phyloP scores from a whole-genome alignment of 164 flowering plant species.

The Litsea cubeba region DNA sequence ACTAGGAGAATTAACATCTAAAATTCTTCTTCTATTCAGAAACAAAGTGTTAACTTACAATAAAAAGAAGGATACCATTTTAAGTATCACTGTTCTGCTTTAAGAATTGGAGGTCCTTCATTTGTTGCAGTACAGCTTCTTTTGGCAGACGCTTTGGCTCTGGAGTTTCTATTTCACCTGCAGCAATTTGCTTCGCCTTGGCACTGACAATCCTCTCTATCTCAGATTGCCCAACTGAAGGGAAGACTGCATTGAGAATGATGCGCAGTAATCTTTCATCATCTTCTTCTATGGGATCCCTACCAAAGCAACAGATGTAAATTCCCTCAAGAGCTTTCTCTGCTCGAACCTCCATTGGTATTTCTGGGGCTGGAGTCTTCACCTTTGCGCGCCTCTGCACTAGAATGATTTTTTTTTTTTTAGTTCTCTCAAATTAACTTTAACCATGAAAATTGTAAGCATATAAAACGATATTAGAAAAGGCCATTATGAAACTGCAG shows the following conservation, averaged over 20 bases:
- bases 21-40: neutral
- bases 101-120: slow-evolving; percentile 87
- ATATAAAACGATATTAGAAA: no score
- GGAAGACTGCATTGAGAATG: slow-evolving; percentile 83
- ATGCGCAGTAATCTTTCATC: slow-evolving; percentile 53
- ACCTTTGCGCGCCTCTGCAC: slow-evolving; percentile 64
- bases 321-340: slow-evolving; percentile 91
- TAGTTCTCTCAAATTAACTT: neutral
- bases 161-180: slow-evolving; percentile 42
- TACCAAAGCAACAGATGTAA: slow-evolving; percentile 68
- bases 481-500: neutral
- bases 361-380: slow-evolving; percentile 40
- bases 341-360: slow-evolving; percentile 75
- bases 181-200: slow-evolving; percentile 52
- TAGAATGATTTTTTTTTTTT: neutral
- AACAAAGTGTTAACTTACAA: neutral
- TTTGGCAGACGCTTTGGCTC: slow-evolving; percentile 58
- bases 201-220: slow-evolving; percentile 52
- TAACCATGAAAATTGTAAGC: neutral
- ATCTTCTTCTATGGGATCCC: slow-evolving; percentile 71
- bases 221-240: slow-evolving; percentile 47
- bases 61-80: neutral
- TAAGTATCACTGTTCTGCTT: slow-evolving; percentile 44
- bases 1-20: neutral
- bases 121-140: slow-evolving; percentile 72